phyloP scores from a whole-genome alignment of 352 stramenopile genomes.

The Pilasporangium apinafurcum region DNA sequence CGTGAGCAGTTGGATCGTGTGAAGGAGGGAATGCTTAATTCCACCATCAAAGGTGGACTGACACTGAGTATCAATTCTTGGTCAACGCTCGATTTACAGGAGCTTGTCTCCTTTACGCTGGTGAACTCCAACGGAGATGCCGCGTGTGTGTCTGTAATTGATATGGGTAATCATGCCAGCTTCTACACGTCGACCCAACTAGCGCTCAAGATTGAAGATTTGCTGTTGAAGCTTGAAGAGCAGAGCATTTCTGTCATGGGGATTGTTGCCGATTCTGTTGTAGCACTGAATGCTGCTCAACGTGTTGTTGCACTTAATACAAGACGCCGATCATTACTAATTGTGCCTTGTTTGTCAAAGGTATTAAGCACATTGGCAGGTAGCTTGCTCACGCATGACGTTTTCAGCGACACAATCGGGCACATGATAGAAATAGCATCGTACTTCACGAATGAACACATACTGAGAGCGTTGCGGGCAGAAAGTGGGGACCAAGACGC shows the following conservation, averaged over 20 bases:
- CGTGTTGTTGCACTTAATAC: constrained; percentile 28
- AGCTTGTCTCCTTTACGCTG: constrained; percentile 69
- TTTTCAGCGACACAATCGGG: constrained; percentile 37
- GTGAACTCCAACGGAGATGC: constrained; percentile 76
- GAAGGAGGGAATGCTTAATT: constrained; percentile 80
- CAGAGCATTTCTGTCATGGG: constrained; percentile 66
- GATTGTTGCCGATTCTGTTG: constrained; percentile 62
- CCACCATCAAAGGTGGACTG: constrained; percentile 71
- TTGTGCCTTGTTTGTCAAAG: constrained; percentile 60
- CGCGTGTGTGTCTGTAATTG: constrained; percentile 53
- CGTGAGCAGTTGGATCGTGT: constrained; percentile 59
- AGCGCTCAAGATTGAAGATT: constrained; percentile 41
- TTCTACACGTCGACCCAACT: constrained; percentile 20
- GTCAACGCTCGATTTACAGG: constrained; percentile 51
- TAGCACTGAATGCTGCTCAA: constrained; percentile 51
- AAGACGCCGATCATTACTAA: constrained; percentile 41
- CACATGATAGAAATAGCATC: constrained; percentile 57
- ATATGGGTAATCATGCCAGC: constrained; percentile 26
- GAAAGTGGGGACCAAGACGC: constrained; percentile 34
- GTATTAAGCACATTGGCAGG: constrained; percentile 50
- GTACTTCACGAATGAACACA: constrained; percentile 47
- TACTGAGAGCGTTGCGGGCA: constrained; percentile 26
- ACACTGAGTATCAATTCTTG: constrained; percentile 72
- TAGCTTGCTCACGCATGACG: constrained; percentile 43
- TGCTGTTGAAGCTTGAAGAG: constrained; percentile 38